Evolutionary conservation across 148 eudicot species (phyloP).

Genomic region (Fagopyrum esculentum): DNA sequence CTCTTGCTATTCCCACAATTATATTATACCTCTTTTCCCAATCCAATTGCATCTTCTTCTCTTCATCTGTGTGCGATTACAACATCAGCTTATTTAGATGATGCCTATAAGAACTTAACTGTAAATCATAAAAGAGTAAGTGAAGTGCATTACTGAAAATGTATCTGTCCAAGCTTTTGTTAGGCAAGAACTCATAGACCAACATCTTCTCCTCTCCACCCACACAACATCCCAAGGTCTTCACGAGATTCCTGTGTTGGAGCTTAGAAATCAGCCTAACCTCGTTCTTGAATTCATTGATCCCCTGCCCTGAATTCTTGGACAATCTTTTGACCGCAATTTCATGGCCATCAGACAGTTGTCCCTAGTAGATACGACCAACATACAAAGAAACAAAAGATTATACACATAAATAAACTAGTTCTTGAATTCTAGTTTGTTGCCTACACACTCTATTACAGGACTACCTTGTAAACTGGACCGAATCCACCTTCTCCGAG

Average conservation of each 20-base stretch:
- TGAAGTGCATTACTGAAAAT: conserved; percentile 1
- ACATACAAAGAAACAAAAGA: not conserved
- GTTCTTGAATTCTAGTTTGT: too few species aligned
- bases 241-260: conserved; percentile 5
- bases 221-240: conserved; percentile 2
- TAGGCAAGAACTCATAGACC: conserved; percentile 3
- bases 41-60: conserved; percentile 12
- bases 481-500: conserved; percentile 15
- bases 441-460: too few species aligned
- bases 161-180: conserved; percentile 12
- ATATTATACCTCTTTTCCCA: conserved; percentile 23
- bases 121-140: not conserved
- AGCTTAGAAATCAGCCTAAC: conserved; percentile 11
- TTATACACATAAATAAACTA: too few species aligned
- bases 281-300: conserved; percentile 8
- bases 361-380: not conserved
- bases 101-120: too few species aligned
- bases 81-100: too few species aligned
- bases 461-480: conserved; percentile 12
- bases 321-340: conserved; percentile 3
- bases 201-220: conserved; percentile 12
- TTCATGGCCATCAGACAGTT: not conserved
- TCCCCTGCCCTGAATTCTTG: conserved; percentile 14
- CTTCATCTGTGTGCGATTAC: not conserved
- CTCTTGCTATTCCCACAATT: conserved; percentile 25